Evolutionary conservation across 1,284 basidiomycete genomes (phyloP), one percentile per base, ranked within the genome.

Genomic region (Pascua guehoae): DNA sequence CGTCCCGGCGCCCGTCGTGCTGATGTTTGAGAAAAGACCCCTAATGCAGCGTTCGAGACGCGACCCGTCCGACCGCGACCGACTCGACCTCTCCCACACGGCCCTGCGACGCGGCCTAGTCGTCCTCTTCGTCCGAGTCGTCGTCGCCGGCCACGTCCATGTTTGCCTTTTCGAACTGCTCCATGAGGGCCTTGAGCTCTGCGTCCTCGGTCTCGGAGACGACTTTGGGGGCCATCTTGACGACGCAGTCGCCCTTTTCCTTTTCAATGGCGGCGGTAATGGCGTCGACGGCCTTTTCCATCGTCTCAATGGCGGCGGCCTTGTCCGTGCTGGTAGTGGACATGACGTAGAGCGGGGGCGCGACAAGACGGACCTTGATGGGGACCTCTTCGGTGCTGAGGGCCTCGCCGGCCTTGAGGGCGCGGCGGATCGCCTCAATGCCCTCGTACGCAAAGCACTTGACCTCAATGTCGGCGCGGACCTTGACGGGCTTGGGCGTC

Each of bases 201-300:
- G 91, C 88, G 76, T 97, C 94, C 77, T 97, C 94, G 8, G 89
- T 91, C 75, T 96, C 94, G n/a, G 89, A 91, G 49, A 97, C 88
- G 11, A 92, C 91, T 82, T 96, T 97, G 65, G 93, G 93, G 90
- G 86, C 91, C 94, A 98, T 98, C 83, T 98, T 98, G 54, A 99
- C 87, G 36, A 89, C 82, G 61, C 97, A 81, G 51, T 85, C 85
- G 3, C 96, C 96, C 41, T 91, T 91, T 68, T 88, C 84, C 60
- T 85, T 81, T 71, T 89, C 86, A 62, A 99, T 96, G 36, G 85
- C 86, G 62, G 81, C 81, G 60, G 90, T 89, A 67, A 99, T 98
- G 16, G 85, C 83, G 70, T 93, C 91, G 61, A 98, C 91, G 0
- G 95, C 92, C 61, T 89, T 86, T 75, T 98, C 96, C 62, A 98